Evolutionary conservation across 2,329 filamentous ascomycete species (phyloP).

Genomic region (Xylaria sp.): DNA sequence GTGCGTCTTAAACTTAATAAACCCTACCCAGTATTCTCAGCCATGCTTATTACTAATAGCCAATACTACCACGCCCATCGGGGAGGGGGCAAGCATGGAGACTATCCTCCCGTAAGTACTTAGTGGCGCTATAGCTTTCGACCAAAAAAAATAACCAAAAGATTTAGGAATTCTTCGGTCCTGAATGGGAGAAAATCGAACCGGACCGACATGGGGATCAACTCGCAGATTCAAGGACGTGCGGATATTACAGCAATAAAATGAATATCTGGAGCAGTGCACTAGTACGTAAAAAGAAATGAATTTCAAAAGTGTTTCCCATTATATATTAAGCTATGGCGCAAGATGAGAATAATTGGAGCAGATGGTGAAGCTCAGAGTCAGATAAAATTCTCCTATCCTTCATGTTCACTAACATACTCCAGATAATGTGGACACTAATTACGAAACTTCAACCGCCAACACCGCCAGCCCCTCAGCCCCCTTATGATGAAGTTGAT

Average conservation of each 20-base stretch:
- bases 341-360: background rate
- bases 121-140: background rate
- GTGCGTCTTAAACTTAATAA: conserved; percentile 26
- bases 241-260: conserved; percentile 38
- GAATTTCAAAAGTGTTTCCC: background rate
- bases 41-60: conserved; percentile 29
- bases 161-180: conserved; percentile 32
- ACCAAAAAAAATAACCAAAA: background rate
- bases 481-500: conserved; percentile 15
- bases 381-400: background rate
- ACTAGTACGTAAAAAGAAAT: conserved; percentile 29
- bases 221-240: conserved; percentile 26
- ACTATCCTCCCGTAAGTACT: conserved; percentile 38
- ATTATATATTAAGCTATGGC: background rate
- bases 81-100: conserved; percentile 17
- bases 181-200: conserved; percentile 38
- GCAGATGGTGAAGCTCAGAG: background rate
- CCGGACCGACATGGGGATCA: conserved; percentile 13
- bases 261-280: conserved; percentile 42
- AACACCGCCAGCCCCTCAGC: conserved; percentile 39
- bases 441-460: conserved; percentile 38
- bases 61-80: conserved; percentile 33
- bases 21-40: background rate
- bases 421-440: conserved; percentile 43
- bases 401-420: conserved; percentile 8